Evolutionary conservation across 1,284 basidiomycete genomes (phyloP), one percentile per base, ranked within the genome.

Genomic region (Tilletiaria anomala): DNA sequence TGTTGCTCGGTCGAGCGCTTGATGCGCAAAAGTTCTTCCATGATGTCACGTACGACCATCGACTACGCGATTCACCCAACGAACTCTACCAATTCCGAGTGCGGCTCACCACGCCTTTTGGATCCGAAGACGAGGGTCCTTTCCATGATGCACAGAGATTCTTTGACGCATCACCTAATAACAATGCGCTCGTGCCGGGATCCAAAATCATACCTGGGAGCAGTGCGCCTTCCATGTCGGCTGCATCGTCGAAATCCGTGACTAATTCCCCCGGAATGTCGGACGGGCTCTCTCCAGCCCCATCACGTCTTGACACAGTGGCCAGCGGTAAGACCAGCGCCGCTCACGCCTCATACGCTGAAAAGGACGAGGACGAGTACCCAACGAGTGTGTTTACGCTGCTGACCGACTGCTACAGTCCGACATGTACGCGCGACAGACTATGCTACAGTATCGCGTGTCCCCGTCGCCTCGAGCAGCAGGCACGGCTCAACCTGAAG

Each of bases 11-110:
- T 11, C 77, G 93, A 37, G 88, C 91, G 4, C 73, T 99, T 43
- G 93, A 97, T 64, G 83, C 88, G 11, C 93, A 97, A 71, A 97
- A 96, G 71, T 96, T 91, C 72, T 97, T 97, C 68, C 93, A 99
- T 68, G 93, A 96, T 61, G 93, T 97, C 51, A 94, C 91, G 5
- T 99, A 97, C 66, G 89, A 96, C 62, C 93, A 97, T 68, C 79
- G 91, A 11, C 68, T 99, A 49, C 75, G 93, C 38, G 93, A 97
- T 69, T 86, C 79, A 54, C 73, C 79, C 2, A 75, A 77, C 49
- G 93, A 97, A 69, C 71, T 99, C 21, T 99, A 96, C 69, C 89
- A 93, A 67, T 96, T 99, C 70, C 68, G 68, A 38, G 70, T 72
- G 37, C 54, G 55, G 11, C 51, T 61, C 14, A 44, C 51, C 15